phyloP scores from a whole-genome alignment of 352 stramenopile species.

The Phytophthora melonis region DNA sequence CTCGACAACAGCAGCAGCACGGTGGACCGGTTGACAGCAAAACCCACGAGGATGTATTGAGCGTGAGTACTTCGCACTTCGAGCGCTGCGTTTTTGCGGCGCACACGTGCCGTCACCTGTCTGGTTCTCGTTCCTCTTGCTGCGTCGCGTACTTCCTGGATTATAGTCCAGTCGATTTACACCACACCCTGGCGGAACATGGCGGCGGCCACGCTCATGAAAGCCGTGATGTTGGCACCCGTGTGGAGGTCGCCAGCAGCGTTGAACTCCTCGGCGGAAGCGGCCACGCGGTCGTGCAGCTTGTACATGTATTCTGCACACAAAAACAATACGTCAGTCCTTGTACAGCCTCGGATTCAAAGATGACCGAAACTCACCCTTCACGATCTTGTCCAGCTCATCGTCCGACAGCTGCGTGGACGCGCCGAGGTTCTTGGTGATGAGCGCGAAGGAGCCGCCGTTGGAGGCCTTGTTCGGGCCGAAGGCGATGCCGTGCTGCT shows the following conservation, averaged over 20 bases:
- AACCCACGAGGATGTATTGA: constrained; percentile 35
- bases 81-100: constrained; percentile 11
- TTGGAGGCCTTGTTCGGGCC: constrained; percentile 90
- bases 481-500: constrained; percentile 85
- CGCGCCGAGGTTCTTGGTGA: constrained; percentile 65
- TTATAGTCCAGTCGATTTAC: constrained; percentile 60
- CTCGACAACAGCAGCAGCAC: constrained; percentile 17
- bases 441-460: constrained; percentile 77
- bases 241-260: constrained; percentile 77
- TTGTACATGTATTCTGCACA: constrained; percentile 81
- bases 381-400: constrained; percentile 77
- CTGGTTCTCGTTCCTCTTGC: constrained; percentile 15
- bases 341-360: not conserved
- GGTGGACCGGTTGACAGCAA: constrained; percentile 12
- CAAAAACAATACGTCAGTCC: not conserved
- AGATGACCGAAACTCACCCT: constrained; percentile 46
- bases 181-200: constrained; percentile 98
- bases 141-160: constrained; percentile 19
- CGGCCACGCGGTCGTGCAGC: constrained; percentile 76
- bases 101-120: constrained; percentile 7
- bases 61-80: constrained; percentile 20
- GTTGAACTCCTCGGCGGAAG: constrained; percentile 83
- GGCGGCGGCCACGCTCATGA: constrained; percentile 96
- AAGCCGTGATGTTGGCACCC: constrained; percentile 97
- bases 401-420: constrained; percentile 62